Evolutionary conservation across 129 eudicot species (phyloP), one percentile per base, ranked within the genome.

Genomic region (Solidago caesia): DNA sequence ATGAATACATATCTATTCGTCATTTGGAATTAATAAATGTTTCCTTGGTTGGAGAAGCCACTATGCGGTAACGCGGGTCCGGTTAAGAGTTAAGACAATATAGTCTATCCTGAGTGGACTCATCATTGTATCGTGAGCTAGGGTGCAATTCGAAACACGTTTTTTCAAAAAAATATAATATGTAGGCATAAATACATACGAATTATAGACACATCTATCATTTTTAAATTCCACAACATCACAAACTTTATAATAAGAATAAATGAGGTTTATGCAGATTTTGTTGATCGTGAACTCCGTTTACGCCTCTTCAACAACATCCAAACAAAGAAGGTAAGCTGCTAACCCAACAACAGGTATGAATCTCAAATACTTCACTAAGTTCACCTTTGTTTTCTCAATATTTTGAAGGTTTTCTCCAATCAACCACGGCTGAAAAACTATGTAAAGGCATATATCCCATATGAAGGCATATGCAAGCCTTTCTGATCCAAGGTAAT

Each of bases 361-460:
- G 75, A 80, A 91, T 79, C 89, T 87, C 14, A 91, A 75, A 71
- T 80, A 85, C 7, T 76, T 88, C 44, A 94, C 92, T 52, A 84
- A 4, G 27, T 44, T 59, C 73, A 82, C 82, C 75, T 80, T 88
- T 64, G 64, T 82, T 75, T 79, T 68, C 79, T 75, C 75, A 33
- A 91, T 81, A 72, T 91, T 94, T 68, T 78, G 82, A 58, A 94
- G 82, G 83, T 94, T 94, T 52, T 90, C 97, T 29, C 91, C 89
- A 45, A 94, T 91, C 80, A 94, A 80, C 97, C 98, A 94, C 41
- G 98, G 97, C 83, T 94, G 98, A 73, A 94, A 94, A 79, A 88
- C 75, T 59, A 72, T 60, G 88, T 94, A 94, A 5, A 90, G 87
- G 71, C 87, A 83, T 41, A 90, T 87, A 77, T 94, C 98, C 96